phyloP scores from a whole-genome alignment of 257 asterid genomes.

The Buddleja alternifolia region DNA sequence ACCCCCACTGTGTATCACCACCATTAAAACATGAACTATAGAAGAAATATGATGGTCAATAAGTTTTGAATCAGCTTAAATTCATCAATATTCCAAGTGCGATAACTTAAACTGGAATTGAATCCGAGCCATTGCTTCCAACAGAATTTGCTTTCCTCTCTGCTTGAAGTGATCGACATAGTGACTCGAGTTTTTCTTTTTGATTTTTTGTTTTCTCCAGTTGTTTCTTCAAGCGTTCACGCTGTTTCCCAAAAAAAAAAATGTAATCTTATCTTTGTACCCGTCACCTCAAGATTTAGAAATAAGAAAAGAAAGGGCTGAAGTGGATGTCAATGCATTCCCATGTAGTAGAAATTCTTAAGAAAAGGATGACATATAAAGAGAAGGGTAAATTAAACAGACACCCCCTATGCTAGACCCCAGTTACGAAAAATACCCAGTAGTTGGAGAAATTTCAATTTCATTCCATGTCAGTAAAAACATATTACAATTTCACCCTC shows the following conservation, averaged over 20 bases:
- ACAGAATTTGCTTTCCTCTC: conserved; percentile 70
- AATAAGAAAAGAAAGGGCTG: background rate
- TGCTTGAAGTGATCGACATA: conserved; percentile 94
- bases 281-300: too few relatives aligned
- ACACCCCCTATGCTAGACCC: too few relatives aligned
- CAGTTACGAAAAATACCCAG: too few relatives aligned
- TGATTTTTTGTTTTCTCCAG: conserved; percentile 84
- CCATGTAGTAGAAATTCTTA: background rate
- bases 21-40: background rate
- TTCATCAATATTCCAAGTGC: conserved; percentile 9
- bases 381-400: too few relatives aligned
- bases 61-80: conserved; percentile 24
- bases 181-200: conserved; percentile 86
- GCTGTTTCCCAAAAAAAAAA: conserved; percentile 45
- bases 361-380: background rate
- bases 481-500: too few relatives aligned
- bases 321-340: background rate
- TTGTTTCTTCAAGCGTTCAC: conserved; percentile 88
- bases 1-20: background rate
- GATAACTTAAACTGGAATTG: conserved; percentile 37
- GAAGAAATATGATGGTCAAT: background rate
- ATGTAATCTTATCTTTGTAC: too few relatives aligned
- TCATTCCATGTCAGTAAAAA: too few relatives aligned
- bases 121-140: conserved; percentile 46
- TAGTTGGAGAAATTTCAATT: too few relatives aligned